Evolutionary conservation across 2,329 filamentous ascomycete species (phyloP).

Genomic region (Epichloe brachyelytri): DNA sequence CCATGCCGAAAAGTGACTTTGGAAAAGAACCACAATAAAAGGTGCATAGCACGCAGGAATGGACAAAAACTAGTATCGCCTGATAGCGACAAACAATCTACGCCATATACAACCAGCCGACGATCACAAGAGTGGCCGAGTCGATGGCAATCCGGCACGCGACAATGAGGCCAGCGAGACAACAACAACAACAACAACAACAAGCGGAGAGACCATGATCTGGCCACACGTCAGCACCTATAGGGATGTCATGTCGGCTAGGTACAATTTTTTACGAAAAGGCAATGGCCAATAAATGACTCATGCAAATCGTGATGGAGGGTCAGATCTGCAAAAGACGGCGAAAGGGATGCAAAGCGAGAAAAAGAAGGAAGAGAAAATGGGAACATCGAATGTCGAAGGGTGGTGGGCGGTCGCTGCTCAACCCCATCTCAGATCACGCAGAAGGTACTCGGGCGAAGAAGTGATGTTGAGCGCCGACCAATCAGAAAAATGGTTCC

Average conservation of each 20-base stretch:
- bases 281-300: slow-evolving; percentile 14
- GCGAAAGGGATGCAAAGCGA: slow-evolving; percentile 15
- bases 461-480: slow-evolving; percentile 19
- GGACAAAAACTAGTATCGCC: slow-evolving; percentile 7
- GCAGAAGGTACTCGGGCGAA: slow-evolving; percentile 20
- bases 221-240: too few species aligned
- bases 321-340: slow-evolving; percentile 7
- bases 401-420: slow-evolving; percentile 10
- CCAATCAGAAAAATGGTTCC: slow-evolving; percentile 29
- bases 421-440: slow-evolving; percentile 18
- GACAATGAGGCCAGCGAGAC: slow-evolving; percentile 11
- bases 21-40: not conserved
- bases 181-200: too few species aligned
- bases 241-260: too few species aligned
- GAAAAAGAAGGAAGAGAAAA: slow-evolving; percentile 11
- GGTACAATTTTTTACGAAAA: not conserved
- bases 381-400: slow-evolving; percentile 8
- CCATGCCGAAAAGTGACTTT: slow-evolving; percentile 16
- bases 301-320: slow-evolving; percentile 18
- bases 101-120: not conserved
- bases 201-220: not conserved
- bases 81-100: slow-evolving; percentile 7
- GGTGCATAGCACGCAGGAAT: slow-evolving; percentile 7
- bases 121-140: slow-evolving; percentile 3
- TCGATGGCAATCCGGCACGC: slow-evolving; percentile 18